Evolutionary conservation across 2,329 filamentous ascomycete species (phyloP).

Genomic region (Clarireedia monteithiana): DNA sequence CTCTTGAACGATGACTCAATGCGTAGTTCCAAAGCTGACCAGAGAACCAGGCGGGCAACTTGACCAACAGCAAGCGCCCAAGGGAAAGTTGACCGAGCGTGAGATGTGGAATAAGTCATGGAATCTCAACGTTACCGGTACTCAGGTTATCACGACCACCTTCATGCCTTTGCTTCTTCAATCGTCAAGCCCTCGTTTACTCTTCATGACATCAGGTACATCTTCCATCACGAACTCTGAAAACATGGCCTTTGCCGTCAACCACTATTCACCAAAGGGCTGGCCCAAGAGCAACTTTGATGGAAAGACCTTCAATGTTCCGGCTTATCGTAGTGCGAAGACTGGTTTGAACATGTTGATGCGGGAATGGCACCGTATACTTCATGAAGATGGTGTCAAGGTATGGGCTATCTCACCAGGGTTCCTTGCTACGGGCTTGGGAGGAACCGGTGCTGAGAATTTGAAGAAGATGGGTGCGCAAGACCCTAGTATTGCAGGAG

Average conservation of each 20-base stretch:
- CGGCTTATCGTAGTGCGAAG: slow-evolving; percentile 36
- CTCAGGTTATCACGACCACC: slow-evolving; percentile 30
- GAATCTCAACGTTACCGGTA: slow-evolving; percentile 37
- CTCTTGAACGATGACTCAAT: slow-evolving; percentile 4
- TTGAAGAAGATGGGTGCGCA: slow-evolving; percentile 26
- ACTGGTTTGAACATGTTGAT: slow-evolving; percentile 42
- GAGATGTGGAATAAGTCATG: slow-evolving; percentile 35
- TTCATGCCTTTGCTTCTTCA: slow-evolving; percentile 37
- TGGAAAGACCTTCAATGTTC: slow-evolving; percentile 15
- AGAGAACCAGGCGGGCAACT: slow-evolving; percentile 18
- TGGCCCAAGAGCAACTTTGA: slow-evolving; percentile 31
- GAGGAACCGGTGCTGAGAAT: slow-evolving; percentile 6
- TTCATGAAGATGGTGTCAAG: slow-evolving; percentile 43
- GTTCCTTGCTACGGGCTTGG: slow-evolving; percentile 39
- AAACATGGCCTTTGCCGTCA: slow-evolving; percentile 21
- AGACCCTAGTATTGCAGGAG: slow-evolving; percentile 32
- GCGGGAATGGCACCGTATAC: slow-evolving; percentile 36
- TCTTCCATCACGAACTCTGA: slow-evolving; percentile 29
- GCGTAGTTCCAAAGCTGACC: neutral
- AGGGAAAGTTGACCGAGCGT: slow-evolving; percentile 28
- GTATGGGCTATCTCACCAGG: slow-evolving; percentile 43
- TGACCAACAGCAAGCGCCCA: slow-evolving; percentile 23
- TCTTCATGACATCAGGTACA: slow-evolving; percentile 41
- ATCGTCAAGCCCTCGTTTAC: slow-evolving; percentile 35
- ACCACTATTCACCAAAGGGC: slow-evolving; percentile 26